Conservation (phyloP, 1,284 basidiomycete species). For the Ustanciosporium gigantosporum region DNA sequence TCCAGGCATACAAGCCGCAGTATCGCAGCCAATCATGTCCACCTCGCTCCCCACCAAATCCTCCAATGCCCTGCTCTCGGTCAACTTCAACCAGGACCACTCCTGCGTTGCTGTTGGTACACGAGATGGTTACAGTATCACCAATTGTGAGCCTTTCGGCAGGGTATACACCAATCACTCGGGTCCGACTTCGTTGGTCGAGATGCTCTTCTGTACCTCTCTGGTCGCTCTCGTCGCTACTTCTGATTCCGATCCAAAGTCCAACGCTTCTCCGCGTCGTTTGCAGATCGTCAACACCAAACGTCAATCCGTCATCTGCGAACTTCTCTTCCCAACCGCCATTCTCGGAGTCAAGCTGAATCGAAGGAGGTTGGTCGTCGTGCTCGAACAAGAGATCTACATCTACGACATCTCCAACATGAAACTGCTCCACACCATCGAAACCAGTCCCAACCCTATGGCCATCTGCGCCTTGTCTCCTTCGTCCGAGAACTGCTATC, state of each 20-base stretch:
- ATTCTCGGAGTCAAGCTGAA: constrained; percentile 96
- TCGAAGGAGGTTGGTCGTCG: constrained; percentile 90
- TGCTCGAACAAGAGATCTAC: constrained; percentile 94
- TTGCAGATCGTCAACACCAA: constrained; percentile 98
- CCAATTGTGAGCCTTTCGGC: constrained; percentile 97
- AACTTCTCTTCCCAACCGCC: constrained; percentile 92
- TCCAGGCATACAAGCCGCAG: no score
- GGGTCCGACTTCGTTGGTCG: constrained; percentile 92
- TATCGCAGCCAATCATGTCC: no score
- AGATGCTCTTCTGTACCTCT: constrained; percentile 99
- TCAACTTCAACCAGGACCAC: constrained; percentile 53
- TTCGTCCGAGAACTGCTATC: constrained; percentile 90
- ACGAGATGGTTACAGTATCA: constrained; percentile 91
- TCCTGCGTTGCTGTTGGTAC: constrained; percentile 94
- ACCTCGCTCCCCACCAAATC: constrained; percentile 24
- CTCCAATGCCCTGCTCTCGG: constrained; percentile 44
- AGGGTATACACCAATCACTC: constrained; percentile 89
- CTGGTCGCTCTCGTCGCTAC: constrained; percentile 94
- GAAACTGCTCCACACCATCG: constrained; percentile 94
- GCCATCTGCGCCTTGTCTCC: constrained; percentile 93
- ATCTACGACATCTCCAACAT: constrained; percentile 99
- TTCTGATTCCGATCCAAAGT: constrained; percentile 70
- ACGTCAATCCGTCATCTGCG: constrained; percentile 98
- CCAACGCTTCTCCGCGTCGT: constrained; percentile 70
- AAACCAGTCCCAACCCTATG: constrained; percentile 92